Conservation (phyloP, 768 basidiomycete genomes). For the Boletus rubescentipes region DNA sequence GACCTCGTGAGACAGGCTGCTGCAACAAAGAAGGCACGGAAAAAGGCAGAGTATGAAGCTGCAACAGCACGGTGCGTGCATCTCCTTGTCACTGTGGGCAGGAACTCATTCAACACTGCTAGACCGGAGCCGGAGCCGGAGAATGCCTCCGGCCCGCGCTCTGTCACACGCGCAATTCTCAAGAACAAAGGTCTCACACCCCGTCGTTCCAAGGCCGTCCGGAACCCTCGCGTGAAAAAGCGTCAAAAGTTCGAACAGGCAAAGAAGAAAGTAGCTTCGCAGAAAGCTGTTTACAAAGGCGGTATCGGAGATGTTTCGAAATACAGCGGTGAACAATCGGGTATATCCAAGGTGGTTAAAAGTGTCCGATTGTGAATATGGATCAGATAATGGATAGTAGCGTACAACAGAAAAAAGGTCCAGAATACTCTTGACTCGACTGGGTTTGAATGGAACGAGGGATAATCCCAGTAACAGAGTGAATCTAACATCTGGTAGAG, state of each 20-base stretch:
- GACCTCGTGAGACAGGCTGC: conserved; percentile 79
- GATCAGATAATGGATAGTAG: conserved; percentile 2
- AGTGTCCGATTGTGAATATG: conserved; percentile 60
- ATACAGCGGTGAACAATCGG: conserved; percentile 91
- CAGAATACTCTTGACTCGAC: conserved; percentile 8
- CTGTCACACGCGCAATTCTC: conserved; percentile 86
- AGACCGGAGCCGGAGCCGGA: conserved; percentile 38
- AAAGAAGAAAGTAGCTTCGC: conserved; percentile 86
- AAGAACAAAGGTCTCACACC: conserved; percentile 95
- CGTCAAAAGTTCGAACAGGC: conserved; percentile 91
- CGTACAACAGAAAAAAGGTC: conserved; percentile 12
- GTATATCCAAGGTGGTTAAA: conserved; percentile 90
- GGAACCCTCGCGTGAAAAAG: conserved; percentile 98
- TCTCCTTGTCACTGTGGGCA: conserved; percentile 6
- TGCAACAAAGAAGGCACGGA: conserved; percentile 71
- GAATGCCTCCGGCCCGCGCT: conserved; percentile 70
- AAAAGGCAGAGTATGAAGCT: conserved; percentile 79
- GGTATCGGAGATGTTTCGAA: conserved; percentile 69
- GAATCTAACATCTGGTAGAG: conserved; percentile 13
- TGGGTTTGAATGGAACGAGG: conserved; percentile 13
- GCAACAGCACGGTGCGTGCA: conserved; percentile 51
- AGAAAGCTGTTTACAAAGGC: conserved; percentile 91
- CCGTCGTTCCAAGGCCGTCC: conserved; percentile 80
- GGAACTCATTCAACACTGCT: conserved; percentile 1
- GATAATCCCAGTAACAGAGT: conserved; percentile 5